Evolutionary conservation across 1,139 yeast species (phyloP).

Genomic region (Saccharomycopsis hybrid): DNA sequence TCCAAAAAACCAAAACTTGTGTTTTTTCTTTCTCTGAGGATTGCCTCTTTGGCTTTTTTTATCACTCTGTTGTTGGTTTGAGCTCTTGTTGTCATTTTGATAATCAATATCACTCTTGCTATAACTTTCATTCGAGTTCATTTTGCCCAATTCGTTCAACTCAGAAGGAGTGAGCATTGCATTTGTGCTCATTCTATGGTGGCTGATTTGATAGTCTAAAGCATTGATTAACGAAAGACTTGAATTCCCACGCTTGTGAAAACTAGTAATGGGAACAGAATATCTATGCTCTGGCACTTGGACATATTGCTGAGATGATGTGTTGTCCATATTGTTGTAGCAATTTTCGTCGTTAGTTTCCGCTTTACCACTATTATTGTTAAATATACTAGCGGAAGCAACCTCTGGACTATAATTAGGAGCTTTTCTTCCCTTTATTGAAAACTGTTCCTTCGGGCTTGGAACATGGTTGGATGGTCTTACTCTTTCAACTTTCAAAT

Average conservation of each 20-base stretch:
- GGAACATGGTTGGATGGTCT: too few species aligned
- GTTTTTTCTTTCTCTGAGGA: slow-evolving; percentile 6
- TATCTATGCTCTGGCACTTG: too few species aligned
- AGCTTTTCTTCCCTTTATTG: too few species aligned
- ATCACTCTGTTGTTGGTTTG: neutral
- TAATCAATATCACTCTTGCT: neutral
- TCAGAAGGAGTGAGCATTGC: slow-evolving; percentile 10
- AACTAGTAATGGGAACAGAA: slow-evolving; percentile 6
- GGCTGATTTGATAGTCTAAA: slow-evolving; percentile 7
- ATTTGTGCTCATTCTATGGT: slow-evolving; percentile 8
- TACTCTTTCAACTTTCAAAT: too few species aligned
- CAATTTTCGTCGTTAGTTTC: too few species aligned
- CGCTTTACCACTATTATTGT: too few species aligned
- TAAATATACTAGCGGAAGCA: too few species aligned
- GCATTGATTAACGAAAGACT: slow-evolving; percentile 1
- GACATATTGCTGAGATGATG: too few species aligned
- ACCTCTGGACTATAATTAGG: too few species aligned
- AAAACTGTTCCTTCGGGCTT: too few species aligned
- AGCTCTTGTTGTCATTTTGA: neutral
- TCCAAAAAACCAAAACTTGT: slow-evolving; percentile 18
- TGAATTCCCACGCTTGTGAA: neutral
- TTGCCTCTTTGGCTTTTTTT: neutral
- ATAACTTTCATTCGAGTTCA: neutral
- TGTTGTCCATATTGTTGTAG: too few species aligned
- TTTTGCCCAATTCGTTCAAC: slow-evolving; percentile 9